These are phyloP conservation scores for Trichoderma sp. DNA, from an alignment of 2,329 filamentous ascomycete species.

Conservation along the genomic window DNA sequence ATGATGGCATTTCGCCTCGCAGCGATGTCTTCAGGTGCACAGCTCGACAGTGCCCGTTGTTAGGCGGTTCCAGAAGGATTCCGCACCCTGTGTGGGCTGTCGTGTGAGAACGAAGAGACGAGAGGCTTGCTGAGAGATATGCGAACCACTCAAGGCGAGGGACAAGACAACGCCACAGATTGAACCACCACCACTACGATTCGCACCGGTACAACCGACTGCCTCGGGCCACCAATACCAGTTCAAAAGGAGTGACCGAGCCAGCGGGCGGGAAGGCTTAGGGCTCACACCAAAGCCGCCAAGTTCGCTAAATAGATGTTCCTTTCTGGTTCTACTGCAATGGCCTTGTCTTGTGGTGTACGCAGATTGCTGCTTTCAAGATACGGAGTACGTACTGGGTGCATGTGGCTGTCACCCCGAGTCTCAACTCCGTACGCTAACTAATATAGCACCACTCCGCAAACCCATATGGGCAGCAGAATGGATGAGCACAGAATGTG, in stretches of 20 bases:
- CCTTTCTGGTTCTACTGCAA: background rate
- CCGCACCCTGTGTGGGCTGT: slow-evolving; percentile 19
- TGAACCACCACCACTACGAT: slow-evolving; percentile 16
- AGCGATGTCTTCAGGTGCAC: slow-evolving; percentile 18
- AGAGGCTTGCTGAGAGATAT: background rate
- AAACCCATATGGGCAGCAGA: background rate
- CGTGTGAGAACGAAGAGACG: background rate
- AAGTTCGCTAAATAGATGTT: background rate
- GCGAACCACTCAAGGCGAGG: slow-evolving; percentile 7
- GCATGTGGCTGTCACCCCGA: slow-evolving; percentile 1
- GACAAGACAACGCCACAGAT: slow-evolving; percentile 14
- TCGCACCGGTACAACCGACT: slow-evolving; percentile 25
- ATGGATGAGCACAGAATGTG: background rate
- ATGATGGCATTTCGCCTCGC: slow-evolving; percentile 22
- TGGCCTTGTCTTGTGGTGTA: background rate
- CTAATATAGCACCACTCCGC: slow-evolving; percentile 12
- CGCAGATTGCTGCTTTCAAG: background rate
- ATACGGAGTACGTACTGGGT: background rate
- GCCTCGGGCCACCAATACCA: slow-evolving; percentile 21
- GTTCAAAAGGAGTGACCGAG: slow-evolving; percentile 19
- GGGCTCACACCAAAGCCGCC: slow-evolving; percentile 4
- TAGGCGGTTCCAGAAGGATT: slow-evolving; percentile 33
- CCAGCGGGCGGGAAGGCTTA: slow-evolving; percentile 19
- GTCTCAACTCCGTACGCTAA: slow-evolving; percentile 16
- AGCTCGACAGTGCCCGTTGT: slow-evolving; percentile 20